Conservation (phyloP, 345 rosid species). For the Eucalyptus pauciflora region DNA sequence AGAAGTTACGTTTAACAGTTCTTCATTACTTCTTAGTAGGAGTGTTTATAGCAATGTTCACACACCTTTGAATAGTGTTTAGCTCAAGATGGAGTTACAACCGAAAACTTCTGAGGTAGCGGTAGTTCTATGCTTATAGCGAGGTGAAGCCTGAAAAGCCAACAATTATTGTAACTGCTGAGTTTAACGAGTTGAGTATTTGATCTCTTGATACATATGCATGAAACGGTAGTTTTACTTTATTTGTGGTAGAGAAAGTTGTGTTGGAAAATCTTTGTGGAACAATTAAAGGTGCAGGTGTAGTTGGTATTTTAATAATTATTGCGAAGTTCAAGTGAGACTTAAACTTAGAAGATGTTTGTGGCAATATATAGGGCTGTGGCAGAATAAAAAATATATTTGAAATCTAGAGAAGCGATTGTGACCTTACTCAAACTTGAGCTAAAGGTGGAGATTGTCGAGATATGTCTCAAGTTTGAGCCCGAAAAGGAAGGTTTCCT, state of each 20-base stretch:
- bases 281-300: neutral
- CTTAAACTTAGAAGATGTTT: neutral
- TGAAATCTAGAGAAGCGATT: neutral
- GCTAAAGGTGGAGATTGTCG: neutral
- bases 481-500: neutral
- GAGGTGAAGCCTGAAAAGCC: neutral
- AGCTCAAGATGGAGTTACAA: neutral
- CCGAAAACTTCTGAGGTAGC: fast-evolving
- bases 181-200: neutral
- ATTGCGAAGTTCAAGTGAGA: neutral
- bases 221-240: neutral
- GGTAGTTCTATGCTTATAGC: neutral
- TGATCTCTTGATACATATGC: neutral
- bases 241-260: neutral
- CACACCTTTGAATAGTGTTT: neutral
- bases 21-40: neutral
- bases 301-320: neutral
- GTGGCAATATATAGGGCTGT: neutral
- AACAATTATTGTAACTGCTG: too few relatives aligned
- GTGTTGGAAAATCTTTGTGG: neutral
- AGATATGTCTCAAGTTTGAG: neutral
- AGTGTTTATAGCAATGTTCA: neutral
- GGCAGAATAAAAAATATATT: neutral
- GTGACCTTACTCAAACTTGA: neutral
- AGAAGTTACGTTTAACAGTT: neutral